A percentile compares a stretch with the other conserved stretches of the same genome.
Conservation (phyloP, 1,284 basidiomycete species). For the Caloboletus firmus region DNA sequence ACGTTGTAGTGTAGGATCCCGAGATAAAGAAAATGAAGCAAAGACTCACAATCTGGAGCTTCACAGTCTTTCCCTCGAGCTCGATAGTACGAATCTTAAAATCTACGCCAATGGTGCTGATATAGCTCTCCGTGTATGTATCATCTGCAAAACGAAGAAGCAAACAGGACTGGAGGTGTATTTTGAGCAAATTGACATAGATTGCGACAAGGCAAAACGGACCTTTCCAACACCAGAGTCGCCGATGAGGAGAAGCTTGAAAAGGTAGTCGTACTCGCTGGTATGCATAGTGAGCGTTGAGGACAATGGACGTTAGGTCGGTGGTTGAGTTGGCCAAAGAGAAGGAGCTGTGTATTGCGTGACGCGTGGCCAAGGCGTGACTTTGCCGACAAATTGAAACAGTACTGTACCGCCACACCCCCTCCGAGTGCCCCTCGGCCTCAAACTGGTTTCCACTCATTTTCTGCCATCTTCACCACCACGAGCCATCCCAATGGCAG, state of each 20-base stretch:
- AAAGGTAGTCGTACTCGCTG: constrained; percentile 96
- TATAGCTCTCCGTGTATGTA: constrained; percentile 99
- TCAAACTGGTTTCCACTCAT: constrained; percentile 4
- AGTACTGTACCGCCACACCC: constrained; percentile 25
- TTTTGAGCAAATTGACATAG: constrained; percentile 15
- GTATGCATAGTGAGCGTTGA: constrained; percentile 66
- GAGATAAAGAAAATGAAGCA: constrained; percentile 8
- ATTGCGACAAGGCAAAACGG: constrained; percentile 28
- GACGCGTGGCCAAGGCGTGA: constrained; percentile 39
- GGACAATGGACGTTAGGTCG: constrained; percentile 18
- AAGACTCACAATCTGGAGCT: constrained; percentile 93
- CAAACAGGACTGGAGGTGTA: constrained; percentile 81
- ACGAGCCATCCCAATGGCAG: too few relatives aligned
- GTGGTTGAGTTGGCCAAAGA: constrained; percentile 24
- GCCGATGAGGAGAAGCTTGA: constrained; percentile 92
- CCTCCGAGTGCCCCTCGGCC: background rate
- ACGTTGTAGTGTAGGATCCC: background rate
- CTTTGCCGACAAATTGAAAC: constrained; percentile 21
- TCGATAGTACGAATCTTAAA: constrained; percentile 99
- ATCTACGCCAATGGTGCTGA: constrained; percentile 98
- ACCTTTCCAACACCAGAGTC: constrained; percentile 98
- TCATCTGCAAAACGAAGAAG: constrained; percentile 99
- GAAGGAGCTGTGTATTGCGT: constrained; percentile 41
- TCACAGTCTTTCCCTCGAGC: constrained; percentile 99
- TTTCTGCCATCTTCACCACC: background rate